Evolutionary conservation across 148 eudicot species (phyloP), one percentile per base, ranked within the genome.

Genomic region (Nepenthes gracilis): DNA sequence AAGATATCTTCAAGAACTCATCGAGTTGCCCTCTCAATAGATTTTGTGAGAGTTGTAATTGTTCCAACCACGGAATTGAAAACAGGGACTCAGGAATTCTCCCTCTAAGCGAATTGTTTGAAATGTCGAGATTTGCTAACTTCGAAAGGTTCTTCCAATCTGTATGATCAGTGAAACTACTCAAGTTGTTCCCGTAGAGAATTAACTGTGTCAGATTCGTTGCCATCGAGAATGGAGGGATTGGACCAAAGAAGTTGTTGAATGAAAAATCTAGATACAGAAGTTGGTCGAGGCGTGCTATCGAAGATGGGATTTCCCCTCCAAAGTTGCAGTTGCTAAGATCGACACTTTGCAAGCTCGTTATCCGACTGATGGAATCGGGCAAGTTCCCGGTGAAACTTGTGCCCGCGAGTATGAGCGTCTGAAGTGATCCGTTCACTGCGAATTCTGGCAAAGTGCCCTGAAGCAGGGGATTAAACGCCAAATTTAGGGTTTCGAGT

Each of bases 251-350:
- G 45, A 76, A 64, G 1, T 15, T 60, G 67, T 71, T 76, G 5
- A 6, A 43, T 1, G 76, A 61, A 15, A 79, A 36, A 34, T 76
- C 81, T 45, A 82, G 49, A 58, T 67, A 37, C 55, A 68, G 77
- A 7, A 82, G 61, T 15, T 72, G 59, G 2, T 38, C 55, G n/a
- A 81, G 74, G 13, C 61, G 67, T 43, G 61, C 59, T 43, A 79
- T 51, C n/a, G 77, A 53, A 43, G 58, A n/a, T 2, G 83, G 83
- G 45, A 82, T 60, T 1, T 7, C 34, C 55, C 84, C 87, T n/a
- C 43, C 67, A 65, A 82, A 76, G 13, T 55, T 59, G 60, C 77
- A 68, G 37, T 49, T 10, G 0, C 12, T 9, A 12, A 79, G 61
- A 2, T 74, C 77, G 2, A 82, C 35, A 49, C 9, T 59, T 14